These are phyloP conservation scores for Cochlearia excelsa DNA, from an alignment of 345 rosid species.

Conservation along the genomic window DNA sequence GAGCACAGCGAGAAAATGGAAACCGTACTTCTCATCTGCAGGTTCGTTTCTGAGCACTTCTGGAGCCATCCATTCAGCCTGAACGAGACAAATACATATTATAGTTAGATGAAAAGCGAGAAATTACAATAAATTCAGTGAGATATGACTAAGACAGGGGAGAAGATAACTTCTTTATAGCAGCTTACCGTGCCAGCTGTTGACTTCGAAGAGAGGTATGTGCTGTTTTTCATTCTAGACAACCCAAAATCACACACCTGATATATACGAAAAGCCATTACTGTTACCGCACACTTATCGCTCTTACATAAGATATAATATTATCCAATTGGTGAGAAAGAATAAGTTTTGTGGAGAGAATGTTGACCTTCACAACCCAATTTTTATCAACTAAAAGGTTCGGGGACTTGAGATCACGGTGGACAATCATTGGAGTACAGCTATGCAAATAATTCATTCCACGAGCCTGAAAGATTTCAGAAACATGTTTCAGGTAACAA, in stretches of 20 bases:
- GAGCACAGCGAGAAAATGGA: background rate
- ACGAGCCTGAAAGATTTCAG: conserved; percentile 65
- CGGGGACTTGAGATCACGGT: conserved; percentile 93
- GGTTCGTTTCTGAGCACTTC: conserved; percentile 88
- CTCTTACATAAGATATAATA: background rate
- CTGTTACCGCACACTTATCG: background rate
- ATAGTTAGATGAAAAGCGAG: background rate
- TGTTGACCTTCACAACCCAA: conserved; percentile 87
- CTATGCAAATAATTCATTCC: conserved; percentile 98
- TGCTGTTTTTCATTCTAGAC: conserved; percentile 89
- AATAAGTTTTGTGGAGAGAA: background rate
- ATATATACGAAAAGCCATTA: background rate
- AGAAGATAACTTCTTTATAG: background rate
- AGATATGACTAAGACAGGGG: conserved; percentile 7
- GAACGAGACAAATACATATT: conserved; percentile 25
- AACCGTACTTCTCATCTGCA: conserved; percentile 81
- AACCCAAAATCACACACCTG: conserved; percentile 95
- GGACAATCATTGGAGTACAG: conserved; percentile 79
- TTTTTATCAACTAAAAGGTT: conserved; percentile 93
- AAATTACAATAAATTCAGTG: background rate
- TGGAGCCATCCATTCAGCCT: conserved; percentile 87
- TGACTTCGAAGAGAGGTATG: conserved; percentile 88
- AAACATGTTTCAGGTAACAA: conserved; percentile 19
- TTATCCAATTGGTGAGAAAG: conserved; percentile 8
- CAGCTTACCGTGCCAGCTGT: conserved; percentile 90